Evolutionary conservation across 2,329 filamentous ascomycete species (phyloP).

Genomic region (Spiromastix sp.): DNA sequence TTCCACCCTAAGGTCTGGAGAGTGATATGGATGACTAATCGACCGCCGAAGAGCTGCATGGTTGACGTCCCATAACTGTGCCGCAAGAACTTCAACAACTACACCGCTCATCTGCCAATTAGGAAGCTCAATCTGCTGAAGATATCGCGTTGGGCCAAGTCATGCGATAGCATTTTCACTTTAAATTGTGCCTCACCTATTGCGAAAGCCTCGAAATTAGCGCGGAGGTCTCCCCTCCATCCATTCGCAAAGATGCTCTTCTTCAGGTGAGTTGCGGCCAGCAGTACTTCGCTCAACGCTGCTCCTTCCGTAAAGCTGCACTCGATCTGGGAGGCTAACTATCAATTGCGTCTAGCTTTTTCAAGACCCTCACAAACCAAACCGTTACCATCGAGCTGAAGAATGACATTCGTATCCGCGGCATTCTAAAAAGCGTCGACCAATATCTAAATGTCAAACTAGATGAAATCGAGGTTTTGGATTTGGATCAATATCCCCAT

Average conservation of each 20-base stretch:
- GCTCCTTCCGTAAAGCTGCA: neutral
- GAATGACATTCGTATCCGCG: constrained; percentile 96
- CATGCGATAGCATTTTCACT: constrained; percentile 8
- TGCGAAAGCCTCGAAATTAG: neutral
- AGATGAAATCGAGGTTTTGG: constrained; percentile 84
- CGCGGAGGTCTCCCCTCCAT: no score
- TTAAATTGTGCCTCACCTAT: neutral
- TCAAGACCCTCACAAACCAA: constrained; percentile 96
- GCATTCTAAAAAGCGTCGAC: constrained; percentile 91
- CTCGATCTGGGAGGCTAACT: no score
- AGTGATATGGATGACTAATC: no score
- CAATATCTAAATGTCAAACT: constrained; percentile 99
- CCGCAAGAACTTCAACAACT: no score
- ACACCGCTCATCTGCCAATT: no score
- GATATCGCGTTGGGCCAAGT: no score
- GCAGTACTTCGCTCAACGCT: neutral
- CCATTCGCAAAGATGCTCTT: constrained; percentile 41
- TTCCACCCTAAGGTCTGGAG: no score
- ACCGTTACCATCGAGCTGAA: constrained; percentile 98
- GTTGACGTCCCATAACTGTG: no score
- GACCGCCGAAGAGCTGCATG: no score
- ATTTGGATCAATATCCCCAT: constrained; percentile 92
- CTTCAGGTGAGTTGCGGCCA: constrained; percentile 35
- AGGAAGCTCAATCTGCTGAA: no score
- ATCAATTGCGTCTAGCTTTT: constrained; percentile 56